These are phyloP conservation scores for Solanum ossicruentum DNA, from an alignment of 257 asterid species.

Conservation along the genomic window DNA sequence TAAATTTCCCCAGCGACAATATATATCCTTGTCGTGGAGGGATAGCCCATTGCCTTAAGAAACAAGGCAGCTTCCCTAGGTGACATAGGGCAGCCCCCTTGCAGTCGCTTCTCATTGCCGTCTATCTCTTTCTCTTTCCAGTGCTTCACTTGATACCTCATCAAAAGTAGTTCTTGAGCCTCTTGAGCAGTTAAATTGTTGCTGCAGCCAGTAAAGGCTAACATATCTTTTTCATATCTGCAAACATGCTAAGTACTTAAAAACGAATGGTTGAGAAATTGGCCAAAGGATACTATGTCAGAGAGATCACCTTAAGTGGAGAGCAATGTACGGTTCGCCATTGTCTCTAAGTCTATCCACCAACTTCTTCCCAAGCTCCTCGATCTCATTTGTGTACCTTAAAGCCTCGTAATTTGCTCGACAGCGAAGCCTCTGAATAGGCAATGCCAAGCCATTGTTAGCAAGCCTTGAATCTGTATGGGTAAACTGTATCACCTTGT, in stretches of 20 bases:
- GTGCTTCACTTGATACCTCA: slow-evolving; percentile 43
- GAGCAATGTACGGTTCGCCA: slow-evolving; percentile 44
- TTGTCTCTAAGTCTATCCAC: slow-evolving; percentile 22
- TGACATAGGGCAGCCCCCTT: slow-evolving; percentile 58
- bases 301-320: slow-evolving; percentile 43
- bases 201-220: slow-evolving; percentile 76
- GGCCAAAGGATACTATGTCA: background rate
- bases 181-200: slow-evolving; percentile 29
- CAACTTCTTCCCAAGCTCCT: slow-evolving; percentile 37
- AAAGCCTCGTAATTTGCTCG: slow-evolving; percentile 59
- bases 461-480: slow-evolving; percentile 59
- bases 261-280: background rate
- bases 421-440: slow-evolving; percentile 52
- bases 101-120: slow-evolving; percentile 22
- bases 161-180: slow-evolving; percentile 33
- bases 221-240: slow-evolving; percentile 73
- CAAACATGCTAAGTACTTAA: background rate
- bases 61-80: slow-evolving; percentile 66
- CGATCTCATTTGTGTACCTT: slow-evolving; percentile 40
- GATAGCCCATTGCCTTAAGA: slow-evolving; percentile 66
- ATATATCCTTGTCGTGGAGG: slow-evolving; percentile 30
- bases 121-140: slow-evolving; percentile 58
- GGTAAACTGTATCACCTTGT: slow-evolving; percentile 35
- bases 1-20: slow-evolving; percentile 57
- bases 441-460: slow-evolving; percentile 41